These are phyloP conservation scores for Bipolaris cookei DNA, from an alignment of 2,329 filamentous ascomycete genomes.

Conservation along the genomic window DNA sequence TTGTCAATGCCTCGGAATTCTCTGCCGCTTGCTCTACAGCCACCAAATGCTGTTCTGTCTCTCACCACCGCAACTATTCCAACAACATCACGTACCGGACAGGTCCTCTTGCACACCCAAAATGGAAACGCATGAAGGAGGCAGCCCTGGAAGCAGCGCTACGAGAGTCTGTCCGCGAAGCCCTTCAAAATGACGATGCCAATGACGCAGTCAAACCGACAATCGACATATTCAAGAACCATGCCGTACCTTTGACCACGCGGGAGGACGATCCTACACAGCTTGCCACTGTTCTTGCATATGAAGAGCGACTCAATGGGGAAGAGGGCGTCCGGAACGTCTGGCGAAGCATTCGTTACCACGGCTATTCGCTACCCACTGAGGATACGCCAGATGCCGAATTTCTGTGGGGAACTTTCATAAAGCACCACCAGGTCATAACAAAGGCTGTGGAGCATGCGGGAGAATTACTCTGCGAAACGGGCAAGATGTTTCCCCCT, in stretches of 20 bases:
- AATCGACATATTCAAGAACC: neutral
- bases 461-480: conserved; percentile 48
- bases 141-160: conserved; percentile 5
- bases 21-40: conserved; percentile 26
- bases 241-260: neutral
- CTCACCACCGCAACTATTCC: conserved; percentile 24
- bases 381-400: conserved; percentile 48
- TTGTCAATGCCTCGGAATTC: conserved; percentile 37
- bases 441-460: conserved; percentile 51
- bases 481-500: conserved; percentile 41
- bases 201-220: conserved; percentile 1
- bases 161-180: conserved; percentile 15
- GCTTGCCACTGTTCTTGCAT: conserved; percentile 53
- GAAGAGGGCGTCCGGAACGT: conserved; percentile 51
- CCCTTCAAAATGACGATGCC: conserved; percentile 17
- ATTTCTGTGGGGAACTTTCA: conserved; percentile 55
- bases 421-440: conserved; percentile 48
- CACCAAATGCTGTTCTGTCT: conserved; percentile 24
- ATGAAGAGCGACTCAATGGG: conserved; percentile 52
- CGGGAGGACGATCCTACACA: conserved; percentile 6
- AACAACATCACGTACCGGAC: neutral
- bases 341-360: conserved; percentile 51
- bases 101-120: conserved; percentile 2
- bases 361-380: conserved; percentile 50
- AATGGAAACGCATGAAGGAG: conserved; percentile 28